Conservation (phyloP, 148 eudicot genomes). For the Rhododendron griersonianum region DNA sequence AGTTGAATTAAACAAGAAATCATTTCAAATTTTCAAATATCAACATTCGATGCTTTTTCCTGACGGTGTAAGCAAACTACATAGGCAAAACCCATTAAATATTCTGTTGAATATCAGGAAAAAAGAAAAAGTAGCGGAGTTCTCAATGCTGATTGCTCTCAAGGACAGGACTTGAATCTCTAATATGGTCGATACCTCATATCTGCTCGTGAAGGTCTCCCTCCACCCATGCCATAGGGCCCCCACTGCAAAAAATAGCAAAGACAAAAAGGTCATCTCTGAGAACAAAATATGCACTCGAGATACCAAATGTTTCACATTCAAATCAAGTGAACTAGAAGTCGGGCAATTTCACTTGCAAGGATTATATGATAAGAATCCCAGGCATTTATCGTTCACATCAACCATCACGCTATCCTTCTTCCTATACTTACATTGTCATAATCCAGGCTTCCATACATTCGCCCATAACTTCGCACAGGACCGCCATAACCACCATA, state of each 20-base stretch:
- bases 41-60: neutral
- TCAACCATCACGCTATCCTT: neutral
- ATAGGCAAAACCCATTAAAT: neutral
- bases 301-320: neutral
- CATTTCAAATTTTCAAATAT: neutral
- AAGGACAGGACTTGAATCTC: slow-evolving; percentile 1
- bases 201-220: slow-evolving; percentile 74
- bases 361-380: neutral
- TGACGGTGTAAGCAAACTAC: neutral
- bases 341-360: neutral
- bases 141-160: neutral
- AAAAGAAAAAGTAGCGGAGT: neutral
- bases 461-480: slow-evolving; percentile 76
- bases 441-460: slow-evolving; percentile 71
- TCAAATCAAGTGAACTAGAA: neutral
- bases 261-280: neutral
- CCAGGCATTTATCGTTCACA: neutral
- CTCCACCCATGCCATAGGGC: slow-evolving; percentile 45
- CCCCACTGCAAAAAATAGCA: slow-evolving; percentile 63
- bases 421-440: slow-evolving; percentile 65
- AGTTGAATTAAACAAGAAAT: neutral
- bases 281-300: neutral
- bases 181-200: slow-evolving; percentile 92
- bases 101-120: neutral
- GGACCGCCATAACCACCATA: slow-evolving; percentile 66